Conservation (phyloP, 139 green algal species). For the Pleodorina starrii region DNA sequence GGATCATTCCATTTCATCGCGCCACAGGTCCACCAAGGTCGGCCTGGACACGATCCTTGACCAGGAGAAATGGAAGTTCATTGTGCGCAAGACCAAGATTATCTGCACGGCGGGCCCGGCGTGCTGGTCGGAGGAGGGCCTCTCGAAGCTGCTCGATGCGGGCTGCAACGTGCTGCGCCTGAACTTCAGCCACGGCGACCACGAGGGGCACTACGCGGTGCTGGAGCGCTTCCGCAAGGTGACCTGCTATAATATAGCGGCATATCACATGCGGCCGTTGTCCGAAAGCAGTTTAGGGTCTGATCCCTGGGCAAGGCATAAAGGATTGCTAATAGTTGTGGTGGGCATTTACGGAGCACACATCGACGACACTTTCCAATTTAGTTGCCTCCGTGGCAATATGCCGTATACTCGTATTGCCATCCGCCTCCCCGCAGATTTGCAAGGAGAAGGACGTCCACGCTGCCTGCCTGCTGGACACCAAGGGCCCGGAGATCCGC, state of each 20-base stretch:
- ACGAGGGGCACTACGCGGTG: slow-evolving; percentile 71
- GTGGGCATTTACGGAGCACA: no score
- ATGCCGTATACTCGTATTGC: no score
- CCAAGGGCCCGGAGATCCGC: slow-evolving; percentile 78
- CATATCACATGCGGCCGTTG: not conserved
- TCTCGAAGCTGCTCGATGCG: slow-evolving; percentile 75
- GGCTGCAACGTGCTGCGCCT: slow-evolving; percentile 80
- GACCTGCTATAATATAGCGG: not conserved
- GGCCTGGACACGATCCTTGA: slow-evolving; percentile 74
- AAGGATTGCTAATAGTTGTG: no score
- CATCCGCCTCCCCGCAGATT: slow-evolving; percentile 46
- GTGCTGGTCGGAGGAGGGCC: slow-evolving; percentile 69
- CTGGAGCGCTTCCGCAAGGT: slow-evolving; percentile 73
- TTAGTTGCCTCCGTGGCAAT: no score
- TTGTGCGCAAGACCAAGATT: slow-evolving; percentile 73
- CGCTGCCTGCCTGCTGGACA: slow-evolving; percentile 60
- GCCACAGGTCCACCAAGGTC: slow-evolving; percentile 68
- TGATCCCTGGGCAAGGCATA: no score
- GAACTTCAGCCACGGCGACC: slow-evolving; percentile 83
- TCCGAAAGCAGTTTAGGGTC: no score
- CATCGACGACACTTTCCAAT: no score
- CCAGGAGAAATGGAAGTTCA: slow-evolving; percentile 69
- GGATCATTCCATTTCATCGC: not conserved
- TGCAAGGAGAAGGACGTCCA: slow-evolving; percentile 29
- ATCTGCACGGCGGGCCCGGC: slow-evolving; percentile 77